Conservation (phyloP, 192 early-diverging fungal genomes). For the Chytriomyces sp. region DNA sequence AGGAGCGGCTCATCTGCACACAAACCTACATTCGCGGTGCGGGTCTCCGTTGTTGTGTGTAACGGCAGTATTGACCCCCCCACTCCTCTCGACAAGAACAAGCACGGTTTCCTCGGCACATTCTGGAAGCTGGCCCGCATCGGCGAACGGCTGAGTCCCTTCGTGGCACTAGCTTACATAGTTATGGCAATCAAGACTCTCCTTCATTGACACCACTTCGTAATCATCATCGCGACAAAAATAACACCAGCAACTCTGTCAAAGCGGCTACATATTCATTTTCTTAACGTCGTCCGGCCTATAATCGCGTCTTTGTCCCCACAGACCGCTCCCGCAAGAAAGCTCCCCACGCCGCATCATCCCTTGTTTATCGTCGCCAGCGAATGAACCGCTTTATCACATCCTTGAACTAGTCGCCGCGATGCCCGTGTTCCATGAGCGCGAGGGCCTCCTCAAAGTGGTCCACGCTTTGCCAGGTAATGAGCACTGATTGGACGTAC, state of each 20-base stretch:
- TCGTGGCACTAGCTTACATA: slow-evolving; percentile 88
- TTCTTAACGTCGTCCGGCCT: slow-evolving; percentile 48
- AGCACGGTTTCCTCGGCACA: slow-evolving; percentile 84
- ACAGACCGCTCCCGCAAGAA: slow-evolving; percentile 39
- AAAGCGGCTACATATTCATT: slow-evolving; percentile 39
- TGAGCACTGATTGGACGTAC: slow-evolving; percentile 40
- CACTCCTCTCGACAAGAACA: slow-evolving; percentile 82
- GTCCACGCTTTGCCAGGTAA: slow-evolving; percentile 27
- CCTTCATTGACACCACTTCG: slow-evolving; percentile 2
- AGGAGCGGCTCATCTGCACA: slow-evolving; percentile 97
- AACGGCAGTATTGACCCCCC: slow-evolving; percentile 81
- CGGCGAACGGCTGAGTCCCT: slow-evolving; percentile 92
- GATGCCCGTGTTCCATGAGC: slow-evolving; percentile 36
- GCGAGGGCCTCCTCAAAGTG: slow-evolving; percentile 46
- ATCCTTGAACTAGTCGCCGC: slow-evolving; percentile 11
- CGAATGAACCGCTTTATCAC: slow-evolving; percentile 34
- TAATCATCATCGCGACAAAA: too few species aligned
- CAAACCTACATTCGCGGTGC: slow-evolving; percentile 82
- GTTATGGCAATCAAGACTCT: slow-evolving; percentile 67
- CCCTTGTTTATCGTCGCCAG: slow-evolving; percentile 33
- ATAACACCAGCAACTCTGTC: too few species aligned
- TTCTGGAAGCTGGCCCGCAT: slow-evolving; percentile 96
- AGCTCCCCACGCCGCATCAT: slow-evolving; percentile 45
- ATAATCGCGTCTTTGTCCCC: slow-evolving; percentile 50
- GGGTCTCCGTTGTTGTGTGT: neutral